phyloP scores from a whole-genome alignment of 2,329 filamentous ascomycete species.

The Exophiala xenobiotica region DNA sequence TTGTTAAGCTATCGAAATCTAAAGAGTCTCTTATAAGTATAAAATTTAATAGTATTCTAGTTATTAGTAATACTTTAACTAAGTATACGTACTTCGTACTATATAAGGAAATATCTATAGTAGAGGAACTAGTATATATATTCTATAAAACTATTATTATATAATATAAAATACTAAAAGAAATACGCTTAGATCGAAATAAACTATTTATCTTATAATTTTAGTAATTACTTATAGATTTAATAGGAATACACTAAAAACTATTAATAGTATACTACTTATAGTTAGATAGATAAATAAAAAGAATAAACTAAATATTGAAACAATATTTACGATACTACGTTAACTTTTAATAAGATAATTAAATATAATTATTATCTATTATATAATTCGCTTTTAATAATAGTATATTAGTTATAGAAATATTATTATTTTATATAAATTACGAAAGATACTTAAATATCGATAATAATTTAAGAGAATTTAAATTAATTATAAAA shows the following conservation, averaged over 20 bases:
- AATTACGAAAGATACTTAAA: slow-evolving; percentile 14
- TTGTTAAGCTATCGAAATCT: slow-evolving; percentile 7
- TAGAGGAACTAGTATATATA: not conserved
- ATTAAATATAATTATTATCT: slow-evolving; percentile 10
- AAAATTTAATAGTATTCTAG: slow-evolving; percentile 1
- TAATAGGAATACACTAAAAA: no score
- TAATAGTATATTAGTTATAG: slow-evolving; percentile 6
- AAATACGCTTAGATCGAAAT: no score
- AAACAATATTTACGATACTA: slow-evolving; percentile 22
- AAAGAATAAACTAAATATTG: slow-evolving; percentile 23
- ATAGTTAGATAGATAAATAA: no score
- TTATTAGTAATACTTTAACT: not conserved
- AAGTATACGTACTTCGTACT: slow-evolving; percentile 1
- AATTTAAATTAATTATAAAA: slow-evolving; percentile 3
- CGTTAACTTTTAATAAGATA: slow-evolving; percentile 21
- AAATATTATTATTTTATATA: slow-evolving; percentile 10
- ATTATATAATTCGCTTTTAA: slow-evolving; percentile 7
- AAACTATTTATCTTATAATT: no score
- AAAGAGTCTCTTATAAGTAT: slow-evolving; percentile 9
- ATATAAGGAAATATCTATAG: not conserved
- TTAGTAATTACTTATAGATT: no score
- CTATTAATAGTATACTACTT: no score
- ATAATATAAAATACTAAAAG: no score
- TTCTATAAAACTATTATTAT: no score
- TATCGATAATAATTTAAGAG: not conserved